Conservation (phyloP, 345 rosid species). For the Eucalyptus fibrosa region DNA sequence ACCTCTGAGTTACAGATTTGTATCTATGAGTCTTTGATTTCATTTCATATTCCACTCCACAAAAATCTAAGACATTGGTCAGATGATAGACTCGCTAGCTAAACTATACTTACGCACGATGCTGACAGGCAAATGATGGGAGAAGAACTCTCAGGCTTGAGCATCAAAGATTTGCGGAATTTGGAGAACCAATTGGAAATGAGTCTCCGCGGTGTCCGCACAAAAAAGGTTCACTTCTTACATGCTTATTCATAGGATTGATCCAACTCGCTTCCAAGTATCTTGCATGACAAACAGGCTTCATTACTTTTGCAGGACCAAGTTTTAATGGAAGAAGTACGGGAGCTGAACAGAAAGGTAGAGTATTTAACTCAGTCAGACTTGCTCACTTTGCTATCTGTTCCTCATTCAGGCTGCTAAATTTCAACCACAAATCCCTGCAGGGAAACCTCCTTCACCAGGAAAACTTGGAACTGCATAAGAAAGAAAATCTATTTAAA, state of each 20-base stretch:
- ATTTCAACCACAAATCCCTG: conserved; percentile 1
- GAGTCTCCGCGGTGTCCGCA: conserved; percentile 43
- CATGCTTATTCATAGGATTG: neutral
- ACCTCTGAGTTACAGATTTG: neutral
- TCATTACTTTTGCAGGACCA: conserved; percentile 29
- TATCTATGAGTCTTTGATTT: neutral
- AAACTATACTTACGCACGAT: neutral
- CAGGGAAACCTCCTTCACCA: conserved; percentile 53
- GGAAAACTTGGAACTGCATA: conserved; percentile 57
- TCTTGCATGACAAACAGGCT: neutral
- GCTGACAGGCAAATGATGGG: conserved; percentile 68
- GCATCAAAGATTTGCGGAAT: conserved; percentile 32
- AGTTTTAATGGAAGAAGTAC: conserved; percentile 47
- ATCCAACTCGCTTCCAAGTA: neutral
- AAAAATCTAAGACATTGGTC: neutral
- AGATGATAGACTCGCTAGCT: neutral
- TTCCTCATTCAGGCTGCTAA: conserved; percentile 1
- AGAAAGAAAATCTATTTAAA: conserved; percentile 48
- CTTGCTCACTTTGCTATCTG: neutral
- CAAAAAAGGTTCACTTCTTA: conserved; percentile 38
- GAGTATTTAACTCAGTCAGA: neutral
- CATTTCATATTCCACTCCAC: neutral
- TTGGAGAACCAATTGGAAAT: conserved; percentile 45
- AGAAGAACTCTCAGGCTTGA: conserved; percentile 55
- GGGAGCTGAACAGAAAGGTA: conserved; percentile 48